Evolutionary conservation across 2,329 filamentous ascomycete genomes (phyloP).

Genomic region (Colletotrichum gigasporum): DNA sequence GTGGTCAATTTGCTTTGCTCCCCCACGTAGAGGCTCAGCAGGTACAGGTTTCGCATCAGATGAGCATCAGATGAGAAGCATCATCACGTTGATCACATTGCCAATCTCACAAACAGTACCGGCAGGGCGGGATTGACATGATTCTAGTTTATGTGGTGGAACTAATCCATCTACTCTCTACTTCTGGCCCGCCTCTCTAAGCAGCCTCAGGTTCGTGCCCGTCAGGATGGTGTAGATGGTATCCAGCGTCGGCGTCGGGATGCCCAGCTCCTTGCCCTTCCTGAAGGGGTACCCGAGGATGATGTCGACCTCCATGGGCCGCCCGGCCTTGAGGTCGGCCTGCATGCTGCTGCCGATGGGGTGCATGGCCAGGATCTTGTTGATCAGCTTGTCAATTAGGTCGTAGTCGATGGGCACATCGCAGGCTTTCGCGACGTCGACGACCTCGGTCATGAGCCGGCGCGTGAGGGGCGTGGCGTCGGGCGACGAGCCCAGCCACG

Average conservation of each 20-base stretch:
- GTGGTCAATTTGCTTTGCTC: not conserved
- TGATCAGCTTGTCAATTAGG: constrained; percentile 57
- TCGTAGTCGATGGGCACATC: constrained; percentile 56
- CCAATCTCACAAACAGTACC: no score
- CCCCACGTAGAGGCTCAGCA: constrained; percentile 20
- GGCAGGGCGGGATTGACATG: no score
- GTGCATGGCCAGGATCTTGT: constrained; percentile 55
- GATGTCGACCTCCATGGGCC: constrained; percentile 69
- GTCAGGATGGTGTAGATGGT: constrained; percentile 46
- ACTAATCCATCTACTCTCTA: constrained; percentile 4
- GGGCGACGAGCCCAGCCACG: constrained; percentile 55
- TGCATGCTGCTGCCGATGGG: constrained; percentile 63
- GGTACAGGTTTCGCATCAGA: not conserved
- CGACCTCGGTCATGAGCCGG: constrained; percentile 61
- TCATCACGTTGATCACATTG: not conserved
- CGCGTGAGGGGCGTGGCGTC: constrained; percentile 59
- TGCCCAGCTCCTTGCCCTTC: constrained; percentile 62
- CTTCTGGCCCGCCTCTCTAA: constrained; percentile 10
- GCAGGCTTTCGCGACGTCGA: constrained; percentile 64
- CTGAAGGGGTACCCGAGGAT: constrained; percentile 69
- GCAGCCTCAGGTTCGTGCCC: constrained; percentile 38
- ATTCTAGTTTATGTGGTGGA: not conserved
- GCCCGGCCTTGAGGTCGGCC: constrained; percentile 64
- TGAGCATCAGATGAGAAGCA: not conserved
- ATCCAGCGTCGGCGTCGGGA: constrained; percentile 62